Conservation (phyloP, 352 stramenopile genomes). For the Phytophthora litchii region DNA sequence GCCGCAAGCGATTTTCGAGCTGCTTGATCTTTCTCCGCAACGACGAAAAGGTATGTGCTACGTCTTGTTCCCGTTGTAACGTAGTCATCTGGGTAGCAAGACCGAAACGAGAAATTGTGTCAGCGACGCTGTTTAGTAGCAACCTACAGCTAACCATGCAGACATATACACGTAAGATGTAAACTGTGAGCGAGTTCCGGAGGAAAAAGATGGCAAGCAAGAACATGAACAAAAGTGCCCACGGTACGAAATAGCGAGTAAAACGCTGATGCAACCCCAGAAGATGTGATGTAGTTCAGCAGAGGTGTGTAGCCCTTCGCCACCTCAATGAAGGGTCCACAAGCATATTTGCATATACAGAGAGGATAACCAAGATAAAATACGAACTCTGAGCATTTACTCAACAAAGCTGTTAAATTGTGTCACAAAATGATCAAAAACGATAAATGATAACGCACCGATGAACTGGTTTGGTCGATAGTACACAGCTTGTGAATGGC, state of each 20-base stretch:
- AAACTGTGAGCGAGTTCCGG: constrained; percentile 62
- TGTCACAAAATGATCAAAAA: background rate
- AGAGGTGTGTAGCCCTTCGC: constrained; percentile 54
- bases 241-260: constrained; percentile 48
- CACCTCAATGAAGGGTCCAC: constrained; percentile 58
- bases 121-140: background rate
- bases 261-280: constrained; percentile 32
- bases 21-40: constrained; percentile 69
- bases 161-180: constrained; percentile 32
- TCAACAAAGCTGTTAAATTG: constrained; percentile 2
- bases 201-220: constrained; percentile 53
- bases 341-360: constrained; percentile 66
- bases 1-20: constrained; percentile 58
- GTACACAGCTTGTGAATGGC: constrained; percentile 36
- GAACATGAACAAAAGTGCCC: constrained; percentile 40
- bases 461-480: constrained; percentile 37
- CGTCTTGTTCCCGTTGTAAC: constrained; percentile 52
- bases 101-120: background rate
- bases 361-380: constrained; percentile 62
- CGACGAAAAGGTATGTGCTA: constrained; percentile 54
- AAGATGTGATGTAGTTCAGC: constrained; percentile 31
- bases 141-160: no score
- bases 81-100: constrained; percentile 41
- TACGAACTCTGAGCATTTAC: constrained; percentile 44
- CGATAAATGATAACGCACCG: constrained; percentile 26